These are phyloP conservation scores for Leucoagaricus sp. DNA, from an alignment of 1,284 basidiomycete genomes.

Conservation along the genomic window DNA sequence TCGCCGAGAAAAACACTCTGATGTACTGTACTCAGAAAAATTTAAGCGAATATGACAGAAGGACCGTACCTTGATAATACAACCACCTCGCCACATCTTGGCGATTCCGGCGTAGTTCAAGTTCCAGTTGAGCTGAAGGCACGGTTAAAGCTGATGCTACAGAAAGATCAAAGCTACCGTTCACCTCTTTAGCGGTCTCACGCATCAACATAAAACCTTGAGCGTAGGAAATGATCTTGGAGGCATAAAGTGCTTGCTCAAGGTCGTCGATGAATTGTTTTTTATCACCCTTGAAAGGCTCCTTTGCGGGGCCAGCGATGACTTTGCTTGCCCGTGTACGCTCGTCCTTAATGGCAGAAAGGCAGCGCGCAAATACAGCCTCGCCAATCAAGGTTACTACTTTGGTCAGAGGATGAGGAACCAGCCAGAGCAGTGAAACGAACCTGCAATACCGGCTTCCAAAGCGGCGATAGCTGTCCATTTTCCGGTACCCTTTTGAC, in stretches of 20 bases:
- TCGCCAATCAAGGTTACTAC: conserved; percentile 97
- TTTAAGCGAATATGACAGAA: background rate
- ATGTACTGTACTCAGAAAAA: conserved; percentile 1
- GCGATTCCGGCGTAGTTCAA: conserved; percentile 97
- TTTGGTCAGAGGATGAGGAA: background rate
- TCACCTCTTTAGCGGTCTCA: conserved; percentile 93
- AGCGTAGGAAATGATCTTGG: conserved; percentile 99
- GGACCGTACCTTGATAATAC: conserved; percentile 85
- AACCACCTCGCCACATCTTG: conserved; percentile 99
- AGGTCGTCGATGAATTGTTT: conserved; percentile 98
- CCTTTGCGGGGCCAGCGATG: conserved; percentile 87
- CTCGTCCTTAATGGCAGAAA: conserved; percentile 98
- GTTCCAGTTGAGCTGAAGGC: conserved; percentile 67
- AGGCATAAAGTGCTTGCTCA: conserved; percentile 98
- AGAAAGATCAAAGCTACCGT: conserved; percentile 17
- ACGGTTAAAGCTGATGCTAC: conserved; percentile 6
- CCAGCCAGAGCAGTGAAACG: conserved; percentile 23
- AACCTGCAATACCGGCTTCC: conserved; percentile 89
- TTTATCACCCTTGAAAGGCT: conserved; percentile 97
- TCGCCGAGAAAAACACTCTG: conserved; percentile 93
- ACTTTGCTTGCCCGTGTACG: conserved; percentile 91
- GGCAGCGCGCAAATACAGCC: conserved; percentile 98
- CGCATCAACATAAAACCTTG: conserved; percentile 99
- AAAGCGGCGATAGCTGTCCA: conserved; percentile 99
- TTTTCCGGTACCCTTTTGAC: conserved; percentile 99